Evolutionary conservation across 192 early-diverging fungal species (phyloP), one percentile per base, ranked within the genome.

Genomic region (Coemansia biformis): DNA sequence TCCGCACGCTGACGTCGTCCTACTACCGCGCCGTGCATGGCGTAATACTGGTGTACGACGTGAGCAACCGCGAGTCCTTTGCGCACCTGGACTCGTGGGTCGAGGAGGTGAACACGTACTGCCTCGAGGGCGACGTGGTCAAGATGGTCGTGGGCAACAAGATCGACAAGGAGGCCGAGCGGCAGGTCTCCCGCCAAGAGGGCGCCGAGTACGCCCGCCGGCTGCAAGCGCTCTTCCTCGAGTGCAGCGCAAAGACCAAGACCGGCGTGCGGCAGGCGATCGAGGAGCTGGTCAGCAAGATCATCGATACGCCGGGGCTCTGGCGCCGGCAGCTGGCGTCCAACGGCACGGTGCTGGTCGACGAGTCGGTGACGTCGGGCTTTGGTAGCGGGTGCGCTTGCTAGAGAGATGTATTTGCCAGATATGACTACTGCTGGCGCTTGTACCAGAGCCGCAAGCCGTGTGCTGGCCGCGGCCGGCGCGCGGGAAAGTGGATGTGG

Each of bases 141-240:
- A 96, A 91, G 74, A 96, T 97, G 81, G 86, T 99, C 63, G 89
- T 99, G 15, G 96, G 94, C 42, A 99, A 99, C 72, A 99, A 99
- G 63, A 83, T 89, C 36, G 96, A 99, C 77, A 93, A 91, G 79
- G 92, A 89, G 75, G 52, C 65, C 5, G 79, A 75, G 47, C 30
- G 57, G 43, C 54, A 57, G 43, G 94, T 99, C 43, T 68, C 83
- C 21, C 62, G 83, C 48, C 83, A 86, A 51, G 96, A 99, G 54
- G 96, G 93, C 17, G 85, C 84, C 33, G 90, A 83, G n/a, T 92
- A 89, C 61, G 96, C 96, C 19, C 77, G 81, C 41, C 82, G 83
- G 50, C 80, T 90, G 66, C 87, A 92, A 39, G 91, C 92, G 8
- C 72, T 99, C 63, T 99, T 97, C 72, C 81, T 95, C 30, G 96